Evolutionary conservation across 2,329 filamentous ascomycete genomes (phyloP).

Genomic region (Meredithiella fracta): DNA sequence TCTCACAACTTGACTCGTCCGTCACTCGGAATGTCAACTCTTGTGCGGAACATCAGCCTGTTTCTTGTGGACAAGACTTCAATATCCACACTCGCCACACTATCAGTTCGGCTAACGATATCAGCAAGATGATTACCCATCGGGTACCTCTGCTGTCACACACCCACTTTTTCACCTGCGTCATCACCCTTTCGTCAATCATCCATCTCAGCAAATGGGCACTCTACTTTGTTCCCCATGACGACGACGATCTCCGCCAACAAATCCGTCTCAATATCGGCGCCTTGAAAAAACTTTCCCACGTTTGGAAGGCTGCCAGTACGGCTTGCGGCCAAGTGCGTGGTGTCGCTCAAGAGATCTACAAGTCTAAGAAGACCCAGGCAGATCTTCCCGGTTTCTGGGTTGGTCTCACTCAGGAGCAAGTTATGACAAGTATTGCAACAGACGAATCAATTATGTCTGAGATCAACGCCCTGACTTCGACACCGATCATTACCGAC

Average conservation of each 20-base stretch:
- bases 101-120: conserved; percentile 59
- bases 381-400: conserved; percentile 37
- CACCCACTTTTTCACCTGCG: conserved; percentile 71
- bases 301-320: conserved; percentile 56
- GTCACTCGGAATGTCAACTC: conserved; percentile 43
- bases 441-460: conserved; percentile 42
- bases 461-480: conserved; percentile 31
- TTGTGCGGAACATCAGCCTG: conserved; percentile 44
- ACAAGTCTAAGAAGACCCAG: conserved; percentile 39
- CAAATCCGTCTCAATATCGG: conserved; percentile 66
- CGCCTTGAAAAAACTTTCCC: conserved; percentile 50
- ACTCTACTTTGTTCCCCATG: conserved; percentile 40
- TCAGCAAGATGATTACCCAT: conserved; percentile 59
- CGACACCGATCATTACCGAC: conserved; percentile 9
- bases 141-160: conserved; percentile 56
- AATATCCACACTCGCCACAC: conserved; percentile 65
- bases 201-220: conserved; percentile 70
- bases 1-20: conserved; percentile 55
- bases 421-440: conserved; percentile 37
- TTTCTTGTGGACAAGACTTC: conserved; percentile 34
- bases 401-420: conserved; percentile 37
- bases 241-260: conserved; percentile 53
- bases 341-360: conserved; percentile 63
- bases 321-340: conserved; percentile 58
- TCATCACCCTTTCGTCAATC: conserved; percentile 61